Percentiles rank a stretch among this genome's conserved stretches.
Conservation (phyloP, 305 asterid species). For the Solanum hybrid region DNA sequence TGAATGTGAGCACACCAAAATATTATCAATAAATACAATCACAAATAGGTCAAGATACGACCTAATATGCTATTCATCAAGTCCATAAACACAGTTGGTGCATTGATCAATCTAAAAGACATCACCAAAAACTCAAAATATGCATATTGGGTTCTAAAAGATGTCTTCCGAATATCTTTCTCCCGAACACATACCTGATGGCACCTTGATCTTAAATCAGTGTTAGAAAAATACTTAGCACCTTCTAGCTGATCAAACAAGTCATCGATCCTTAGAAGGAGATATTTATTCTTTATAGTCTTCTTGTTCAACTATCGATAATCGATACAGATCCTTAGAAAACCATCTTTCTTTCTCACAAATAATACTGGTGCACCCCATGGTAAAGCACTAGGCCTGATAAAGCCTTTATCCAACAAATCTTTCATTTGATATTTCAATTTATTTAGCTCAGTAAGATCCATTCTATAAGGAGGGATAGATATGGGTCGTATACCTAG, state of each 20-base stretch:
- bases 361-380: background rate
- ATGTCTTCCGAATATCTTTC: background rate
- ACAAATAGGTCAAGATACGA: no score
- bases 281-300: no score
- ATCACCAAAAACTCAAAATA: no score
- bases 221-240: no score
- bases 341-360: background rate
- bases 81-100: background rate
- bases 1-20: no score
- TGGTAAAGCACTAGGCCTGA: background rate
- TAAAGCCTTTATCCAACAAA: background rate
- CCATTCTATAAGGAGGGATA: background rate
- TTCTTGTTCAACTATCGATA: no score
- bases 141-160: no score
- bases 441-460: background rate
- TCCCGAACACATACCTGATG: background rate
- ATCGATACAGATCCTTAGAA: background rate
- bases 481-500: background rate
- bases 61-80: background rate
- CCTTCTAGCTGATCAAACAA: no score
- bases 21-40: no score
- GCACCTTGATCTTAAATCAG: background rate
- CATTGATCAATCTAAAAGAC: background rate
- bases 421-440: background rate
- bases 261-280: no score